Evolutionary conservation across 257 asterid genomes (phyloP).

Genomic region (Solanum sparsipilum): DNA sequence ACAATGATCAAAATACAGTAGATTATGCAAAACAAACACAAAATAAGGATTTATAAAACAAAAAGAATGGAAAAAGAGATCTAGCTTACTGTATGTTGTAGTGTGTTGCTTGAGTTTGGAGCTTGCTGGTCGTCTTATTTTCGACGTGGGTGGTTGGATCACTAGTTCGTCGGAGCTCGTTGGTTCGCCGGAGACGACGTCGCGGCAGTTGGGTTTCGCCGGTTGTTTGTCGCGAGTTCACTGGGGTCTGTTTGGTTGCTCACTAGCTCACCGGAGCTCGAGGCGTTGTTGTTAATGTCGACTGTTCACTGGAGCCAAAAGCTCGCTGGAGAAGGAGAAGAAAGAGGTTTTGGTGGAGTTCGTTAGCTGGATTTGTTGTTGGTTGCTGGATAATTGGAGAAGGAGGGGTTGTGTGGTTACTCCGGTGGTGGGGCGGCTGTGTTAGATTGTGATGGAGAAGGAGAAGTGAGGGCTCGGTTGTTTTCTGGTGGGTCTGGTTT

Average conservation of each 20-base stretch:
- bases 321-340: not conserved
- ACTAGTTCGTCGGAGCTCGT: not conserved
- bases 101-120: not conserved
- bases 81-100: not conserved
- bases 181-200: not conserved
- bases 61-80: not conserved
- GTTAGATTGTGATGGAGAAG: not conserved
- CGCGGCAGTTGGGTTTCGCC: not conserved
- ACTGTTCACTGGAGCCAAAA: not conserved
- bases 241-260: not conserved
- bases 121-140: not conserved
- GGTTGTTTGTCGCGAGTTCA: not conserved
- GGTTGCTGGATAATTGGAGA: not conserved
- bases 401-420: not conserved
- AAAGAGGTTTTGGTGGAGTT: not conserved
- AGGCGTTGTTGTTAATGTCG: not conserved
- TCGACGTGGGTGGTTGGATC: not conserved
- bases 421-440: not conserved
- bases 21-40: not conserved
- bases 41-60: not conserved
- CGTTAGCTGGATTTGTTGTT: not conserved
- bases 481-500: not conserved
- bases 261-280: not conserved
- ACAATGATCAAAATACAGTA: not conserved
- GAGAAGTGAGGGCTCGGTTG: not conserved